A percentile compares a stretch with the other conserved stretches of the same genome.
These are phyloP conservation scores for Suzukiozyma palmioleophila DNA, from an alignment of 1,139 yeast genomes.

Conservation along the genomic window DNA sequence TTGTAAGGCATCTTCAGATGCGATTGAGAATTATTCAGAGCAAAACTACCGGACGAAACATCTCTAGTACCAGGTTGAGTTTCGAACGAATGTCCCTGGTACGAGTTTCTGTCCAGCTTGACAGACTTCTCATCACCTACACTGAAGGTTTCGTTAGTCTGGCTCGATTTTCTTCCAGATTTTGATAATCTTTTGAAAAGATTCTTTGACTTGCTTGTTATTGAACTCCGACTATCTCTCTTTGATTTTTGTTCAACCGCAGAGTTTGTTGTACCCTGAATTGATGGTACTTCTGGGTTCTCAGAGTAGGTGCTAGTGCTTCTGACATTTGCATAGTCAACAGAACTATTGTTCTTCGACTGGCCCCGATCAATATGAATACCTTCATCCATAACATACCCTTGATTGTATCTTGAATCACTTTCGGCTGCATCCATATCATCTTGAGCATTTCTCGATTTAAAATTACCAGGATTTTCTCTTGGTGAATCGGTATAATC, in stretches of 20 bases:
- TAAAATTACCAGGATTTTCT: constrained; percentile 5
- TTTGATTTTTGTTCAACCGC: constrained; percentile 6
- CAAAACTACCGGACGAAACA: not conserved
- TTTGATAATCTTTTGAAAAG: constrained; percentile 34
- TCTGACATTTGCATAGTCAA: too few species aligned
- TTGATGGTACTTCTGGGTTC: too few species aligned
- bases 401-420: too few species aligned
- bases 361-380: too few species aligned
- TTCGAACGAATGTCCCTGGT: not conserved
- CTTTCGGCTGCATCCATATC: too few species aligned
- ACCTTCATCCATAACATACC: too few species aligned
- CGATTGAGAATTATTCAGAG: not conserved
- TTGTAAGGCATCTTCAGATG: constrained; percentile 4
- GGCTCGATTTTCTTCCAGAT: constrained; percentile 15
- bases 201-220: constrained; percentile 26
- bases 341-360: too few species aligned
- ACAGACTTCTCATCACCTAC: constrained; percentile 6
- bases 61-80: not conserved
- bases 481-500: not conserved
- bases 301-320: too few species aligned
- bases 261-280: too few species aligned
- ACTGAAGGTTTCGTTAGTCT: constrained; percentile 13
- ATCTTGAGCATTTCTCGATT: too few species aligned
- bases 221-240: constrained; percentile 21
- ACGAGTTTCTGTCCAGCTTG: constrained; percentile 13